These are phyloP conservation scores for Falciphora oryzae DNA, from an alignment of 2,329 filamentous ascomycete genomes.

Conservation along the genomic window DNA sequence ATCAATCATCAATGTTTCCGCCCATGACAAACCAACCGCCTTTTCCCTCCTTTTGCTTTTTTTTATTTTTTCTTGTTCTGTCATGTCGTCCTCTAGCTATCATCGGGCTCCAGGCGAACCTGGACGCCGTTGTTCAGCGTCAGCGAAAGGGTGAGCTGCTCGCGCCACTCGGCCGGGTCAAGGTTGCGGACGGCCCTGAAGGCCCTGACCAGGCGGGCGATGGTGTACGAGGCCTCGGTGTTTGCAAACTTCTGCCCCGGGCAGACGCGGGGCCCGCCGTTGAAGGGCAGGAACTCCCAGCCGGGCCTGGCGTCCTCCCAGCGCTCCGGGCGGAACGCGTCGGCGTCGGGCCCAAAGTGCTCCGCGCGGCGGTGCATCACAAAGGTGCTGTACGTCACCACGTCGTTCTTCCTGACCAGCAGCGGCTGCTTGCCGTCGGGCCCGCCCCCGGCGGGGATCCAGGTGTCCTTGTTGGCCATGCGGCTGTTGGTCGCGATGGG, in stretches of 20 bases:
- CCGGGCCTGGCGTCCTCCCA: slow-evolving; percentile 12
- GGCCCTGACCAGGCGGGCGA: not conserved
- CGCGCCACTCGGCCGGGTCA: not conserved
- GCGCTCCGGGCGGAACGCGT: slow-evolving; percentile 11
- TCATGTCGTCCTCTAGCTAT: too few relatives aligned
- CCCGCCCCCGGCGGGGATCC: slow-evolving; percentile 41
- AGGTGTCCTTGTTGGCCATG: slow-evolving; percentile 35
- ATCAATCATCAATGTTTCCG: too few relatives aligned
- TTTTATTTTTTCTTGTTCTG: too few relatives aligned
- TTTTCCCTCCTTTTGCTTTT: too few relatives aligned
- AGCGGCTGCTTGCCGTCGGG: slow-evolving; percentile 34
- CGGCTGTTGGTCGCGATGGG: slow-evolving; percentile 38
- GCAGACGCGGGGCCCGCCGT: slow-evolving; percentile 41
- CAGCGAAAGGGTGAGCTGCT: not conserved
- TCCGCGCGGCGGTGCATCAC: slow-evolving; percentile 21
- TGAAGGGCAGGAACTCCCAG: slow-evolving; percentile 39
- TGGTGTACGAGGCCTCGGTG: not conserved
- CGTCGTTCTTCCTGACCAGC: slow-evolving; percentile 37
- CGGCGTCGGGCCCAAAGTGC: slow-evolving; percentile 12
- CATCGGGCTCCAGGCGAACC: not conserved
- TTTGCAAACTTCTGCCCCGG: slow-evolving; percentile 46
- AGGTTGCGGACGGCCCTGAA: not conserved
- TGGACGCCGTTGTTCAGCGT: not conserved
- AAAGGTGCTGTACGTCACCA: slow-evolving; percentile 32
- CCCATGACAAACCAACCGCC: too few relatives aligned